Conservation (phyloP, 163 green algal species). For the Prototheca cutis region DNA sequence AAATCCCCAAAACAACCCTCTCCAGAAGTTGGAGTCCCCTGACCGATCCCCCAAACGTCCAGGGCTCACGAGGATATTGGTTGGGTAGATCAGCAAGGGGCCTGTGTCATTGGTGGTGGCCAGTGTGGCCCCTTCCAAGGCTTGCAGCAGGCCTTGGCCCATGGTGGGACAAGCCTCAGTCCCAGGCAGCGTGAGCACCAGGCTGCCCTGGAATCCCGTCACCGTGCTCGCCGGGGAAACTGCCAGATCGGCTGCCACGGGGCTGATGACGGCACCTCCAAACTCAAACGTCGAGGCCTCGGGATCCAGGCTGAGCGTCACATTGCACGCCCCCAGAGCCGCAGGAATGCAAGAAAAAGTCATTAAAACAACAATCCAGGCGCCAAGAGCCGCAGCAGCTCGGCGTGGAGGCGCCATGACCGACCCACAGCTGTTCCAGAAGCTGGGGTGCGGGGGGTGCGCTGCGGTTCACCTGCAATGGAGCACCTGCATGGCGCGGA, state of each 20-base stretch:
- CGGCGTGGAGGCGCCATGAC: too few species aligned
- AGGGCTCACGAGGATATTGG: conserved; percentile 1
- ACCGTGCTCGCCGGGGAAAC: background rate
- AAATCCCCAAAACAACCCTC: too few species aligned
- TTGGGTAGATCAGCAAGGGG: conserved; percentile 15
- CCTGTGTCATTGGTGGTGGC: conserved; percentile 1
- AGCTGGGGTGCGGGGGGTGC: too few species aligned
- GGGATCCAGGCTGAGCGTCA: background rate
- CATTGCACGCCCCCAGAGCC: background rate
- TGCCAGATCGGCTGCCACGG: background rate
- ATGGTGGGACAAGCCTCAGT: conserved; percentile 10
- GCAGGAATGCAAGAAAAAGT: too few species aligned
- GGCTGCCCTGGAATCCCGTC: background rate
- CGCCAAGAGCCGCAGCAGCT: too few species aligned
- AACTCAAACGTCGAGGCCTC: background rate
- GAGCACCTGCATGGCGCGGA: too few species aligned
- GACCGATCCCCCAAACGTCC: too few species aligned
- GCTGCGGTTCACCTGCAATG: too few species aligned
- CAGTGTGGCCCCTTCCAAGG: conserved; percentile 5
- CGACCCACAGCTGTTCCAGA: too few species aligned
- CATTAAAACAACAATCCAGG: too few species aligned
- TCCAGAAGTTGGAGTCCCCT: too few species aligned
- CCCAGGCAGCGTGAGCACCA: conserved; percentile 3
- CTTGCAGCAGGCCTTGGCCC: background rate
- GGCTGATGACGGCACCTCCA: background rate